Evolutionary conservation across 176 grass and related monocot species (phyloP).

Genomic region (Microstegium vimineum): DNA sequence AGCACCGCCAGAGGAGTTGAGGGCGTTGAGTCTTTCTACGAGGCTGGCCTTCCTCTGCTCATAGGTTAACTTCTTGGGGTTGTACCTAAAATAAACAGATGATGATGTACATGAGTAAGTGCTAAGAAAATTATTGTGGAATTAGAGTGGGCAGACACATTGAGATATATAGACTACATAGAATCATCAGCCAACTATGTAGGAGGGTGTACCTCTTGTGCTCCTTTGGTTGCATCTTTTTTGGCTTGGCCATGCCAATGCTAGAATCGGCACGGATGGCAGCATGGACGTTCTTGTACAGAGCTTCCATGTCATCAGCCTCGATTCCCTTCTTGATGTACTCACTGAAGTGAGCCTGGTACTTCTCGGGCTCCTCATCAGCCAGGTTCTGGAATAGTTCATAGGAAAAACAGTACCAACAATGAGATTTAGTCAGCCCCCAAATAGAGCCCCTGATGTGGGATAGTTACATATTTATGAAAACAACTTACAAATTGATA

Average conservation of each 20-base stretch:
- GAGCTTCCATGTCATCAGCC: slow-evolving; percentile 58
- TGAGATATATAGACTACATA: not conserved
- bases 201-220: slow-evolving; percentile 68
- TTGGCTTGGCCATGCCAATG: slow-evolving; percentile 38
- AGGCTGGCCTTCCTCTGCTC: slow-evolving; percentile 75
- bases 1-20: slow-evolving; percentile 48
- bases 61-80: slow-evolving; percentile 79
- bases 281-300: slow-evolving; percentile 94
- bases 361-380: slow-evolving; percentile 81
- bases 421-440: not conserved
- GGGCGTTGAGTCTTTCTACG: slow-evolving; percentile 50
- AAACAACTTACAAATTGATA: not conserved
- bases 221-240: slow-evolving; percentile 50
- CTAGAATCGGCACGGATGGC: slow-evolving; percentile 65
- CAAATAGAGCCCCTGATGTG: not conserved
- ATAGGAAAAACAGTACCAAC: not conserved
- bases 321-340: slow-evolving; percentile 66
- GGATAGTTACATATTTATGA: not conserved
- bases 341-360: slow-evolving; percentile 72
- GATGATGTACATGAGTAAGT: not conserved
- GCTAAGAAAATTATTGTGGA: not conserved
- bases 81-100: slow-evolving; percentile 35
- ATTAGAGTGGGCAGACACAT: not conserved
- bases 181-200: not conserved
- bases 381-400: slow-evolving; percentile 42